phyloP scores from a whole-genome alignment of 768 basidiomycete genomes.

The Exidia glandulosa region DNA sequence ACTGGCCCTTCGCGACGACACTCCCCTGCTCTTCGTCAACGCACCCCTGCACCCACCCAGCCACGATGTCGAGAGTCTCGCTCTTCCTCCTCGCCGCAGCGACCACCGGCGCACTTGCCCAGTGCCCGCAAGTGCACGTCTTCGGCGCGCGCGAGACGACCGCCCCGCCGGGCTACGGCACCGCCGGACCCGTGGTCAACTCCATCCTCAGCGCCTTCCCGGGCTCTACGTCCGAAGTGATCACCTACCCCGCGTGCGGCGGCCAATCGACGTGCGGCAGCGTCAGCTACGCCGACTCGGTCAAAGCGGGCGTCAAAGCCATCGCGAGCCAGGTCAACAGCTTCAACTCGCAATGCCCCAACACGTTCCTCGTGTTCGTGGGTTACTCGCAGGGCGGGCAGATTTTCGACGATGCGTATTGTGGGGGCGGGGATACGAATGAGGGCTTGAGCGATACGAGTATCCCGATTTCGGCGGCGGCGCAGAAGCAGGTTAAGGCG shows the following conservation, averaged over 20 bases:
- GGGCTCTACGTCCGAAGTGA: not conserved
- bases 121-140: slow-evolving; percentile 3
- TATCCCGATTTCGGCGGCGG: not conserved
- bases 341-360: not conserved
- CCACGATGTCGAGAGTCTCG: too few relatives aligned
- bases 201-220: not conserved
- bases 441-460: not conserved
- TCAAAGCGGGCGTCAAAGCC: not conserved
- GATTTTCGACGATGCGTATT: slow-evolving; percentile 1
- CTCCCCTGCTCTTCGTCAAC: too few relatives aligned
- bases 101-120: too few relatives aligned
- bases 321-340: not conserved
- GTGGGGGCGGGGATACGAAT: not conserved
- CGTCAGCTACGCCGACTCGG: not conserved
- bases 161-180: slow-evolving; percentile 3
- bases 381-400: not conserved
- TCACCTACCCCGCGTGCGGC: slow-evolving; percentile 1
- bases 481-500: not conserved
- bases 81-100: too few relatives aligned
- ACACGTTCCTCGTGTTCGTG: not conserved
- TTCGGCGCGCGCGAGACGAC: slow-evolving; percentile 6
- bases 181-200: not conserved
- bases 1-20: too few relatives aligned
- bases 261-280: slow-evolving; percentile 1
- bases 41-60: too few relatives aligned